Conservation (phyloP, 805 yeast species). For the Starmerella scarabaei region DNA sequence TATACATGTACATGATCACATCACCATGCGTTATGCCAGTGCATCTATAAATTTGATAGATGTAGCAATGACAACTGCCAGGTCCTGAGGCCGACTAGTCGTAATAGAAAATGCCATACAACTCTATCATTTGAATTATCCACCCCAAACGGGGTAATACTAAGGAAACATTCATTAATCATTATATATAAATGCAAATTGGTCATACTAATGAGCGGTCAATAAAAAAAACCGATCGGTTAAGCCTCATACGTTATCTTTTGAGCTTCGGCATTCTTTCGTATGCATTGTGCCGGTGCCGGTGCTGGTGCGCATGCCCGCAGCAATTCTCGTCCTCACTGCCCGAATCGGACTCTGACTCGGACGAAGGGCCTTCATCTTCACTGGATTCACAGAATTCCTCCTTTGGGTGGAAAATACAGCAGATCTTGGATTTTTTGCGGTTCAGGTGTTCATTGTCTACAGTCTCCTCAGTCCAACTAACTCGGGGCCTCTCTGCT, state of each 20-base stretch:
- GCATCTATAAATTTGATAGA: no score
- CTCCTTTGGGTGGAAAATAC: constrained; percentile 34
- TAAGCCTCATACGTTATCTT: neutral
- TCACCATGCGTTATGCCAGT: no score
- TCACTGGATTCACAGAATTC: constrained; percentile 30
- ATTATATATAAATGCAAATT: neutral
- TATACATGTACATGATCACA: no score
- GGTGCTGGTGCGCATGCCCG: constrained; percentile 23
- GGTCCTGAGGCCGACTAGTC: no score
- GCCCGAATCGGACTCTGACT: constrained; percentile 26
- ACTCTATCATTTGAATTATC: no score
- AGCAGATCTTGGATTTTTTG: constrained; percentile 86
- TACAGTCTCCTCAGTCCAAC: constrained; percentile 75
- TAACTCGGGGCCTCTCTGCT: constrained; percentile 38
- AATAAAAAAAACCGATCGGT: neutral
- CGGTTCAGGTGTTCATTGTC: constrained; percentile 83
- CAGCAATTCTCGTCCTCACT: constrained; percentile 21
- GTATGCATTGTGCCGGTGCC: constrained; percentile 62
- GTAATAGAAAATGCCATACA: no score
- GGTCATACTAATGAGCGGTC: neutral
- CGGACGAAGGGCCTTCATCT: constrained; percentile 25
- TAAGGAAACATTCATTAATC: neutral
- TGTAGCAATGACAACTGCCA: no score
- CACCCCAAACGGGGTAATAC: no score
- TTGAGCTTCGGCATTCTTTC: constrained; percentile 38